phyloP scores from a whole-genome alignment of 345 rosid species.

The Alliaria petiolata region DNA sequence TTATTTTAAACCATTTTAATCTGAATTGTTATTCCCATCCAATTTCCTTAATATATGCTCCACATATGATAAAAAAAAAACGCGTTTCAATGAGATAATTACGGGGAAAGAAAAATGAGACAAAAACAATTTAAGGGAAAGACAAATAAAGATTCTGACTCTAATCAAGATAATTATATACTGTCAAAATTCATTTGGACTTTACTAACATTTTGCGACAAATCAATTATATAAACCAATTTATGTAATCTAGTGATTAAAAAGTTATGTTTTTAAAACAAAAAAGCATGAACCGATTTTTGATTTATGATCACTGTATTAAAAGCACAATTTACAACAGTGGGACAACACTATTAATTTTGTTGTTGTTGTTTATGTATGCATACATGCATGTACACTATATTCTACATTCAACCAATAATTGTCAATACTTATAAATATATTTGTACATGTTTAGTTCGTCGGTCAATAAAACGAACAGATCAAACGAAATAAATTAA shows the following conservation, averaged over 20 bases:
- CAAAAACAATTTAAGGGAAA: neutral
- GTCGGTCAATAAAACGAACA: conserved; percentile 23
- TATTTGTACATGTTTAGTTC: no score
- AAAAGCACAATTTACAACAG: neutral
- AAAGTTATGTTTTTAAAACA: neutral
- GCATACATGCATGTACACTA: neutral
- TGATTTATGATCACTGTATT: neutral
- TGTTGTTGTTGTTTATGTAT: neutral
- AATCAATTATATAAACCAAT: neutral
- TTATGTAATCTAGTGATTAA: conserved; percentile 1
- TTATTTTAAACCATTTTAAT: conserved; percentile 2
- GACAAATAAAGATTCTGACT: neutral
- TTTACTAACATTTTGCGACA: neutral
- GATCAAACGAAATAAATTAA: conserved; percentile 10
- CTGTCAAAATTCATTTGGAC: conserved; percentile 11
- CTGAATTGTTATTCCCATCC: conserved; percentile 23
- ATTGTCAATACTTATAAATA: neutral
- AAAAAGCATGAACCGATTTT: neutral
- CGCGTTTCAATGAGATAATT: conserved; percentile 29
- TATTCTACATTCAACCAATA: neutral
- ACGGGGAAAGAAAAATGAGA: conserved; percentile 14
- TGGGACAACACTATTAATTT: neutral
- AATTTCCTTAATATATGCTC: conserved; percentile 25
- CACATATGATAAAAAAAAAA: neutral
- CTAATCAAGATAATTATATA: neutral